Percentiles rank a stretch among this genome's conserved stretches.
Evolutionary conservation across 139 green algal species (phyloP).

Genomic region (Coelastrella sp.): DNA sequence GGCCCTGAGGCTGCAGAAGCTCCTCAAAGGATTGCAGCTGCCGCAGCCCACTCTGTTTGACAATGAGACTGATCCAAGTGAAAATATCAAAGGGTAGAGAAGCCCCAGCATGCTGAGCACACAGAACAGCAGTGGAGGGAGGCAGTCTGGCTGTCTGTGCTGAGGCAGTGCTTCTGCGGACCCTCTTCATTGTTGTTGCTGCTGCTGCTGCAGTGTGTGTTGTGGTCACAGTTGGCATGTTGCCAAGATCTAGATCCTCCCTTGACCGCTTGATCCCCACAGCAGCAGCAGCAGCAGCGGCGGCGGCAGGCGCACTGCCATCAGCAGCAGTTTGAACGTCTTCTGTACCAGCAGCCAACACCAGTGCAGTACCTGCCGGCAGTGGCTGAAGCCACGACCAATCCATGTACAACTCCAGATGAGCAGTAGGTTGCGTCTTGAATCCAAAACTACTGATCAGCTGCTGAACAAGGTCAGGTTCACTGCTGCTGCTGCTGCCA

Average conservation of each 20-base stretch:
- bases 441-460: not conserved
- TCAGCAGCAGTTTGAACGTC: not conserved
- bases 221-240: not conserved
- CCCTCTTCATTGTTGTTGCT: not conserved
- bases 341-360: not conserved
- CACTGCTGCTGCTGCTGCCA: not conserved
- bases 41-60: too few species aligned
- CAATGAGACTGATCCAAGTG: too few species aligned
- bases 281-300: not conserved
- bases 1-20: too few species aligned
- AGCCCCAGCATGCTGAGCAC: too few species aligned
- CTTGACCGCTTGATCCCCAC: not conserved
- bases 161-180: not conserved
- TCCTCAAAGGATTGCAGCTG: too few species aligned
- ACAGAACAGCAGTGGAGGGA: too few species aligned
- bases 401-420: constrained; percentile 39
- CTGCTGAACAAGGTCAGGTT: not conserved
- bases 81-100: too few species aligned
- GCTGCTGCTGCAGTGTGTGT: not conserved
- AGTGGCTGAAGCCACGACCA: constrained; percentile 27
- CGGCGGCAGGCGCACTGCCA: not conserved
- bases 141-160: not conserved
- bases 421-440: not conserved
- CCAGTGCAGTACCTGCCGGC: not conserved
- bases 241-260: not conserved